A percentile compares a stretch with the other conserved stretches of the same genome.
phyloP scores from a whole-genome alignment of 2,329 filamentous ascomycete species.

The Neurospora sp. region DNA sequence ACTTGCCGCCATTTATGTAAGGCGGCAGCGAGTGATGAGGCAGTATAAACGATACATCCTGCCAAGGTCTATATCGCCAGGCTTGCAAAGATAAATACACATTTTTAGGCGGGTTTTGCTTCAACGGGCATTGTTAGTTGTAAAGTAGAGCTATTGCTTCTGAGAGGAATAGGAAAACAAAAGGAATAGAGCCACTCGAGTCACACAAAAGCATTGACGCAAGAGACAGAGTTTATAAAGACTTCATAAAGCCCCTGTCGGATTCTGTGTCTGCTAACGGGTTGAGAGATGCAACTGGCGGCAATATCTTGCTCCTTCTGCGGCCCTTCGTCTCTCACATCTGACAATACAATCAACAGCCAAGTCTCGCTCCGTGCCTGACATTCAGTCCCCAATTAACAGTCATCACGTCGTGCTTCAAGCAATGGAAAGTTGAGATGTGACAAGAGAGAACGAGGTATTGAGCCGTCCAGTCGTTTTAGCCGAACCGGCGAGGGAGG shows the following conservation, averaged over 20 bases:
- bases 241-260: background rate
- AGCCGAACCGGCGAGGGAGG: constrained; percentile 5
- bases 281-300: background rate
- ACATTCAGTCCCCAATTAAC: background rate
- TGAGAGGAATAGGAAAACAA: background rate
- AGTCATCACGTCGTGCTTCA: background rate
- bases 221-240: background rate
- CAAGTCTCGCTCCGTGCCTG: background rate
- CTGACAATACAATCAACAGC: background rate
- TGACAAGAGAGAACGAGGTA: background rate
- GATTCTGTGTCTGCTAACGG: background rate
- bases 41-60: background rate
- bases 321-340: background rate
- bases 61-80: background rate
- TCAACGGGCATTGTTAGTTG: background rate
- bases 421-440: background rate
- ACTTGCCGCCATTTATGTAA: constrained; percentile 76
- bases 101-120: background rate
- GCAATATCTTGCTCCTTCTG: background rate
- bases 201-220: background rate
- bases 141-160: background rate
- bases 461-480: constrained; percentile 4
- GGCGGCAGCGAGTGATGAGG: background rate
- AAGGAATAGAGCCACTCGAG: background rate
- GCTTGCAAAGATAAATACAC: background rate